Evolutionary conservation across 2,329 filamentous ascomycete genomes (phyloP), one percentile per base, ranked within the genome.

Genomic region (Xylaria sp.): DNA sequence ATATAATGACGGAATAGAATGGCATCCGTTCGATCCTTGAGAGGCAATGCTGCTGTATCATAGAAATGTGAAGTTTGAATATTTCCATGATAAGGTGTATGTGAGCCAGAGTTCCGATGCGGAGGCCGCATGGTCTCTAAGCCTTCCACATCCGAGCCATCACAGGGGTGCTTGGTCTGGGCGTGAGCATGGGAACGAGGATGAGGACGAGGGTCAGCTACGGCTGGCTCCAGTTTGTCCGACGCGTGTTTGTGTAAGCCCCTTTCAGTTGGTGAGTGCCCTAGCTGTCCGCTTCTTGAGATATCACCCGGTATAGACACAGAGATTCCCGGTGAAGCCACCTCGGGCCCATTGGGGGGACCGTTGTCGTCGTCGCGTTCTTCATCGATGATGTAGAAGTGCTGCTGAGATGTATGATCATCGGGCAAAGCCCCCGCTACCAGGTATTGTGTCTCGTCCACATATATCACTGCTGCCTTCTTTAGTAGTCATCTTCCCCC

Each of bases 1-100:
- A 81, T 78, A 65, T 80, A 81, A 64, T 81, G 79, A 39, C 78
- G 78, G 66, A 80, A 81, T 10, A 81, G 66, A 2, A 73, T 62
- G 13, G 79, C 79, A 62, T 81, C 79, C 3, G 77, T 76, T 31
- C 77, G 73, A 41, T 72, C 74, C 62, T 76, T 76, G 20, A 80
- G 74, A 9, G 78, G 78, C n/a, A 79, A 73, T 51, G 63, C 72
- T 28, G 73, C 72, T 28, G 57, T 65, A 61, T 71, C 72, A 44
- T 69, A 72, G 25, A 74, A 73, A 13, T 67, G 71, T 6, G 72
- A 72, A 28, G 64, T 63, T 34, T 70, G 39, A 10, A 71, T 25
- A 25, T 66, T 72, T 18, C 66, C 66, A 18, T 65, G 67, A 41
- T 70, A 54, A 2, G 65, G 65, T 20, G 70, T 60, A 15, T 68